phyloP scores from a whole-genome alignment of 2,329 filamentous ascomycete genomes.

The Ophiocordyceps sinensis region DNA sequence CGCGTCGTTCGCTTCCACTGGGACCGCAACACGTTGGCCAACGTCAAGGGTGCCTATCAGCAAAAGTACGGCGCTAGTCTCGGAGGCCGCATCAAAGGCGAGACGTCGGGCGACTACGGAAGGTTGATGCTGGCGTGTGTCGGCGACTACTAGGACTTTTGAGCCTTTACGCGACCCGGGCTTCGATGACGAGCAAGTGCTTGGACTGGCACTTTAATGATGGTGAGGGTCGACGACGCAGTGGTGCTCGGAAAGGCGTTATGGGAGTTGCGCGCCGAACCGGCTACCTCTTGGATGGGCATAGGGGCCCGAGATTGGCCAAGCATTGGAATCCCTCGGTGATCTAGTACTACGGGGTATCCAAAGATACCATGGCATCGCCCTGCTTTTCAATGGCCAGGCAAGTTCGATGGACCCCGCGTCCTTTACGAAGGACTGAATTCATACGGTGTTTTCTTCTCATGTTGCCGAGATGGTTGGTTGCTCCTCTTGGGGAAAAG shows the following conservation, averaged over 20 bases:
- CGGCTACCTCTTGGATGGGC: too few relatives aligned
- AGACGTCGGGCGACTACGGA: constrained; percentile 78
- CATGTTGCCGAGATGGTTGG: too few relatives aligned
- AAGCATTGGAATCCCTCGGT: too few relatives aligned
- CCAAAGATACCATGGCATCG: too few relatives aligned
- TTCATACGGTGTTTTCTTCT: too few relatives aligned
- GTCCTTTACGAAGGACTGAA: too few relatives aligned
- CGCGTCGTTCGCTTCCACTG: constrained; percentile 75
- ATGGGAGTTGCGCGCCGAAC: too few relatives aligned
- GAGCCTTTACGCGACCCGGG: not conserved
- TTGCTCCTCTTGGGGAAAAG: too few relatives aligned
- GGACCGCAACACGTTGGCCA: constrained; percentile 59
- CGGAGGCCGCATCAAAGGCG: constrained; percentile 55
- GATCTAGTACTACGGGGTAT: too few relatives aligned
- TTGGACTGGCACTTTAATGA: not conserved
- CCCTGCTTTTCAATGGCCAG: too few relatives aligned
- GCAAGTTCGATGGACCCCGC: too few relatives aligned
- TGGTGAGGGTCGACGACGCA: not conserved
- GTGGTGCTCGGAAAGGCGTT: not conserved
- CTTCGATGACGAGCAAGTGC: not conserved
- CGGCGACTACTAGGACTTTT: constrained; percentile 21
- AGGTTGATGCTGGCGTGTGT: constrained; percentile 58
- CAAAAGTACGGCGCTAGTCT: constrained; percentile 56
- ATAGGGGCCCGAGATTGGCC: too few relatives aligned
- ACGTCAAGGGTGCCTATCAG: constrained; percentile 66